Base-by-base conservation (phyloP, 1,139 yeast genomes). In the Taphrina flavorubra region DNA sequence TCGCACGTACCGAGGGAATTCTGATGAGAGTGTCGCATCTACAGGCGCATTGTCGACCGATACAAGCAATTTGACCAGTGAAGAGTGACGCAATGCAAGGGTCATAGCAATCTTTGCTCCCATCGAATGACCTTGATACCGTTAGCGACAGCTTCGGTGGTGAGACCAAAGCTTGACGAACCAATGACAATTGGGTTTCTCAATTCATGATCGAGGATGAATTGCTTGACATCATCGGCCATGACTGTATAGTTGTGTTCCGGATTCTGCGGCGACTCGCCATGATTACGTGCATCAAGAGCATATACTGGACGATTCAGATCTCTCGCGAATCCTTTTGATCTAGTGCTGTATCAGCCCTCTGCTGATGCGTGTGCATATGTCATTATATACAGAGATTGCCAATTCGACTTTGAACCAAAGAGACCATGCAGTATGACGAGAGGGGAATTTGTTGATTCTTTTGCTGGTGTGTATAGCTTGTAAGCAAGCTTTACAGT, bases 91-190 rank as follows among this genome's bases (percentile, higher is more conserved):
- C 71, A 94, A 80, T 0, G 92, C 88, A 4, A 90, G 81, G 0
- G 94, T 91, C 98, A 94, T 92, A 2, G 89, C 97, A 0, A 92
- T 84, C 76, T 94, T 94, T 10, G 97, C 98, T 6, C 99, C 99
- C 77, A 74, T 73, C 20, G 56, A 60, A 34, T 40, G 59, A 13
- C 56, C 49, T 64, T 20, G 16, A 18, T 40, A 62, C 65, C 70
- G 97, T 94, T 92, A 0, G 97, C n/a, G 14, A 34, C n/a, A 31
- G n/a, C 16, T 20, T 10, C 36, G 3, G 8, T 14, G 11, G 20
- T 10, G 3, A 25, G 1, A 10, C 10, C 20, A 7, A 2, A 92
- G 78, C 36, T 10, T 16, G 13, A 16, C 42, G 92, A 98, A 0
- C 99, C 99, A 36, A 94, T 82, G 31, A 94, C 73, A 20, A 90